Base-by-base conservation (phyloP, 257 asterid species). In the Mentha longifolia region DNA sequence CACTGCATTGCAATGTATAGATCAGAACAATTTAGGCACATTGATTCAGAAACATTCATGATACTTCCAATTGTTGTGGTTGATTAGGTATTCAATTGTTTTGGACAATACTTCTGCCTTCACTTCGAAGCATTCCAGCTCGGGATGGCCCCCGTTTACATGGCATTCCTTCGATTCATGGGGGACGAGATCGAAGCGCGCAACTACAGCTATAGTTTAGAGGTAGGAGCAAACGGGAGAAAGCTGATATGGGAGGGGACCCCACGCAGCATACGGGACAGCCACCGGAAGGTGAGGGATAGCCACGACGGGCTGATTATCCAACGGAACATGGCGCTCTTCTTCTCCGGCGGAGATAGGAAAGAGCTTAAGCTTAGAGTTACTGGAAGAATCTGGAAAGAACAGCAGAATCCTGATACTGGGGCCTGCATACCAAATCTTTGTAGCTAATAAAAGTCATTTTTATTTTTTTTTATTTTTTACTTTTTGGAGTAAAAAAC, bases 361-460 rank as follows among this genome's bases (percentile, higher is more conserved):
- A 90, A 88, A 80, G 97, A 90, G 82, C 91, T 90, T 20, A 89
- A 89, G 90, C 97, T 90, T 72, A 82, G 95, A 72, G 97, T 90
- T 30, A 90, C 92, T 0, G 97, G 97, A 59, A 79, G 89, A 73
- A 88, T 88, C 71, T 90, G 95, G 95, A 88, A 90, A 67, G 93
- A 90, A 68, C 95, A 88, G 17, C 97, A 86, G 76, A 88, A 83
- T 61, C 82, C 86, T 9, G 96, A 89, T 25, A 81, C 85, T 16
- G 91, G 85, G 19, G 89, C 85, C 67, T 86, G 88, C 85, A 86
- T 83, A 72, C 92, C 97, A 7, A 90, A 90, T 65, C 83, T 85
- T 55, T 83, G 85, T 78, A 90, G 83, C 85, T 82, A 81, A 89
- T 35, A 42, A 2, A 5, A n/a, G 3, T 39, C 15, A 22, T 39